These are phyloP conservation scores for Coleophoma eucalyptorum DNA, from an alignment of 2,329 filamentous ascomycete genomes.

Conservation along the genomic window DNA sequence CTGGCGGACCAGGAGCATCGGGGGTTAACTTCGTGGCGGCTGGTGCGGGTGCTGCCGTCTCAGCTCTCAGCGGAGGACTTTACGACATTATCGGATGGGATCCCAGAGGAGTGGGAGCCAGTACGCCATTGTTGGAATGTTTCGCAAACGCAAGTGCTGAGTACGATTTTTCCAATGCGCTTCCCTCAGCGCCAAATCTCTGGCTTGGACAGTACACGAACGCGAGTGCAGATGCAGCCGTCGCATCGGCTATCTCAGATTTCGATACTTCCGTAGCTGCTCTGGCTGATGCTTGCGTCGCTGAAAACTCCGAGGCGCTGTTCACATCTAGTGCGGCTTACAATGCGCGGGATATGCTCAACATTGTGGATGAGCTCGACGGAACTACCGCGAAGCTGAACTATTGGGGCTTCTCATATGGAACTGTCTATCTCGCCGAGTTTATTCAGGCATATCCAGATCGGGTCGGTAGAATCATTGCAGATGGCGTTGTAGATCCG, in stretches of 20 bases:
- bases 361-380: slow-evolving; percentile 8
- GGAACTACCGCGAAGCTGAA: slow-evolving; percentile 2
- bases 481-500: slow-evolving; percentile 18
- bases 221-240: slow-evolving; percentile 1
- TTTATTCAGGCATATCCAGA: slow-evolving; percentile 37
- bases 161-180: slow-evolving; percentile 5
- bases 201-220: slow-evolving; percentile 10
- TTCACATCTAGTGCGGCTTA: slow-evolving; percentile 13
- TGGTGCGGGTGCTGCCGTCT: slow-evolving; percentile 3
- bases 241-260: not conserved
- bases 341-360: slow-evolving; percentile 13
- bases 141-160: slow-evolving; percentile 9
- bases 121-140: slow-evolving; percentile 9
- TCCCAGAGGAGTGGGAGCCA: slow-evolving; percentile 9
- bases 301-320: slow-evolving; percentile 8
- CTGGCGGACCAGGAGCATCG: slow-evolving; percentile 7
- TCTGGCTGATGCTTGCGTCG: slow-evolving; percentile 9
- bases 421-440: slow-evolving; percentile 35
- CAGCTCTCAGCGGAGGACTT: slow-evolving; percentile 8
- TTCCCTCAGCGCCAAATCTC: slow-evolving; percentile 10
- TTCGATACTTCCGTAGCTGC: slow-evolving; percentile 7
- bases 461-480: slow-evolving; percentile 34
- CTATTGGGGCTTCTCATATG: slow-evolving; percentile 47
- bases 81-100: slow-evolving; percentile 16
- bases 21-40: slow-evolving; percentile 5